phyloP scores from a whole-genome alignment of 768 basidiomycete species.

The Tulasnella sp. region DNA sequence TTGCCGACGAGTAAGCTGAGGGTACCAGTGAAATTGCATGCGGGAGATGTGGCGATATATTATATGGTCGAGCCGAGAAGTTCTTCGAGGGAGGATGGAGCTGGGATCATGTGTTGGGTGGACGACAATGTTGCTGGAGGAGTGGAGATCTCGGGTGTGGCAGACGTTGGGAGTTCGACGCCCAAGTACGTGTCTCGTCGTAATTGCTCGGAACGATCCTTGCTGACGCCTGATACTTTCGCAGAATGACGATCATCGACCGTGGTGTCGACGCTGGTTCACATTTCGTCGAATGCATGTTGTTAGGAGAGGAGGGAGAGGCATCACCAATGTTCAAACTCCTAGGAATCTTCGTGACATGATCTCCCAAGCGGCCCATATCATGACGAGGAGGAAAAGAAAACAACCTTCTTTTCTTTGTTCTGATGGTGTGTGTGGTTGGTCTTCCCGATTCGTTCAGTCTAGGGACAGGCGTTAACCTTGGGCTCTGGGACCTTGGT shows the following conservation, averaged over 20 bases:
- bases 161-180: conserved; percentile 46
- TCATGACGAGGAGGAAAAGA: background rate
- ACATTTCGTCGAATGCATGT: conserved; percentile 86
- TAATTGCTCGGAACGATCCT: conserved; percentile 2
- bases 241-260: conserved; percentile 78
- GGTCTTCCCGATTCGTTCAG: background rate
- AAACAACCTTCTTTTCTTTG: background rate
- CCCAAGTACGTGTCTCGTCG: conserved; percentile 47
- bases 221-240: conserved; percentile 9
- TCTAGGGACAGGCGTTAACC: background rate
- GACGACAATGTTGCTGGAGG: conserved; percentile 86
- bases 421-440: background rate
- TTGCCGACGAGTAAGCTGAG: conserved; percentile 72
- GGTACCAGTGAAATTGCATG: conserved; percentile 72
- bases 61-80: conserved; percentile 58
- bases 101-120: conserved; percentile 82
- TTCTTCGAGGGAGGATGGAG: conserved; percentile 33
- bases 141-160: conserved; percentile 66
- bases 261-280: conserved; percentile 73
- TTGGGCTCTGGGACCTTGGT: background rate
- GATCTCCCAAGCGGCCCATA: background rate
- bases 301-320: conserved; percentile 79
- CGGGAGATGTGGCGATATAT: conserved; percentile 89
- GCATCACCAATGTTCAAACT: conserved; percentile 78
- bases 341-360: conserved; percentile 81